phyloP scores from a whole-genome alignment of 208 protist species.

The Crithidia expoeki region DNA sequence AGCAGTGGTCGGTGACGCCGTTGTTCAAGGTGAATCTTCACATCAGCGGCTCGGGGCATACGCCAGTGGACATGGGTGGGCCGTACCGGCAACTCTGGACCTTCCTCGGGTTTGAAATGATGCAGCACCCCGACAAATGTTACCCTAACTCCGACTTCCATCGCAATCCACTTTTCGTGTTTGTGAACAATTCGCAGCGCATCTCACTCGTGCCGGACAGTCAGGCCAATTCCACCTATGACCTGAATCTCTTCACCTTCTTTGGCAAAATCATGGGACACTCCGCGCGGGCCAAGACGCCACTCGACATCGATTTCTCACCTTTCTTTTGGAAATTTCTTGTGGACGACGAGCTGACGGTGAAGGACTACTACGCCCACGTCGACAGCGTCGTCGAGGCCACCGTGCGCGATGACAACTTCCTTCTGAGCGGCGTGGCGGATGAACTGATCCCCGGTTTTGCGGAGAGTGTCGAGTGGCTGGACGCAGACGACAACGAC shows the following conservation, averaged over 20 bases:
- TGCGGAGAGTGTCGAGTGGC: slow-evolving; percentile 46
- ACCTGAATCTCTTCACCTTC: slow-evolving; percentile 86
- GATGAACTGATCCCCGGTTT: slow-evolving; percentile 88
- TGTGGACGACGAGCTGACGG: slow-evolving; percentile 80
- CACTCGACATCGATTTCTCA: slow-evolving; percentile 88
- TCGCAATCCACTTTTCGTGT: slow-evolving; percentile 86
- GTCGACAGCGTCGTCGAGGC: slow-evolving; percentile 87
- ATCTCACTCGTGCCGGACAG: slow-evolving; percentile 85
- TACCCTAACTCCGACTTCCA: slow-evolving; percentile 86
- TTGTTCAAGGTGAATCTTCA: slow-evolving; percentile 88
- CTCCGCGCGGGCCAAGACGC: slow-evolving; percentile 61
- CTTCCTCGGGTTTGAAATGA: slow-evolving; percentile 86
- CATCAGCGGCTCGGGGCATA: slow-evolving; percentile 74
- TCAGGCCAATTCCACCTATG: slow-evolving; percentile 66
- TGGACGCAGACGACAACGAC: slow-evolving; percentile 41
- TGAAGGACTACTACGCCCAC: slow-evolving; percentile 89
- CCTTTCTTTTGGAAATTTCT: slow-evolving; percentile 93
- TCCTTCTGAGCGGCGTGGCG: slow-evolving; percentile 77
- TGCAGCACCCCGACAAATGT: slow-evolving; percentile 86
- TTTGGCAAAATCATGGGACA: slow-evolving; percentile 92
- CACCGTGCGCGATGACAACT: slow-evolving; percentile 79
- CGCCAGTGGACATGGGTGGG: slow-evolving; percentile 87
- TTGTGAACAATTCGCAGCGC: slow-evolving; percentile 85
- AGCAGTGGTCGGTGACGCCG: slow-evolving; percentile 66
- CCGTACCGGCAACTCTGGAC: slow-evolving; percentile 92